Base-by-base conservation (phyloP, 2,329 filamentous ascomycete genomes). In the Ophiostoma montium region DNA sequence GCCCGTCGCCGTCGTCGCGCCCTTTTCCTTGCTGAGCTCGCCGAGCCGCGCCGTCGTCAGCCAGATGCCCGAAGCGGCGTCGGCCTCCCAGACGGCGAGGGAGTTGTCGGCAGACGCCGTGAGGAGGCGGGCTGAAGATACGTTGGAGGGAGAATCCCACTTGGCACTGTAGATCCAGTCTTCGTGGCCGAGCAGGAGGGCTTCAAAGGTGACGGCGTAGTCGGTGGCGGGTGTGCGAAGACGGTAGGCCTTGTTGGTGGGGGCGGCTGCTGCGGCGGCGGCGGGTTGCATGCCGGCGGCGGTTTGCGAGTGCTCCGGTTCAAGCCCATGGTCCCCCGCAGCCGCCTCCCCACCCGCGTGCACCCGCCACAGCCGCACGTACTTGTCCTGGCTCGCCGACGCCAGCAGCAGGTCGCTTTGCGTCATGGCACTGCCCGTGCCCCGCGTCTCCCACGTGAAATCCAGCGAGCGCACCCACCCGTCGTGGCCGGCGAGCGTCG, bases 371-470 rank as follows among this genome's bases (percentile, higher is more conserved):
- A 98, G 75, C 36, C 92, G 84, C 52, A 96, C 82, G 59, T 96
- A 98, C 66, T 94, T 95, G 65, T 98, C 92, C 63, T 98, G 92
- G 61, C 90, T 96, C 19, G 89, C 89, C 11, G 90, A 96, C 1
- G 90, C 87, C 18, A 98, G 74, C 19, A 96, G 66, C 4, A 94
- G 62, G 61, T 95, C 89, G 47, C 76, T 30, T 60, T 94, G 87
- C 45, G 76, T 10, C 65, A 56, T 19, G 67, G 66, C 21, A 6
- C 35, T 21, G 33, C 27, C 5, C 11, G 2, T 61, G n/a, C n/a
- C n/a, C n/a, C n/a, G n/a, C 13, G 65, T 73, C 60, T 92, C 85
- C 52, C 69, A 69, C 1, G 78, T 76, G 56, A 98, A 92, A 54
- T 82, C 82, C 12, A 98, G 70, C 13, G 87, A 90, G 44, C 90